Percentiles rank a stretch among this genome's conserved stretches.
phyloP scores from a whole-genome alignment of 2,329 filamentous ascomycete genomes.

The Ilyonectria robusta region DNA sequence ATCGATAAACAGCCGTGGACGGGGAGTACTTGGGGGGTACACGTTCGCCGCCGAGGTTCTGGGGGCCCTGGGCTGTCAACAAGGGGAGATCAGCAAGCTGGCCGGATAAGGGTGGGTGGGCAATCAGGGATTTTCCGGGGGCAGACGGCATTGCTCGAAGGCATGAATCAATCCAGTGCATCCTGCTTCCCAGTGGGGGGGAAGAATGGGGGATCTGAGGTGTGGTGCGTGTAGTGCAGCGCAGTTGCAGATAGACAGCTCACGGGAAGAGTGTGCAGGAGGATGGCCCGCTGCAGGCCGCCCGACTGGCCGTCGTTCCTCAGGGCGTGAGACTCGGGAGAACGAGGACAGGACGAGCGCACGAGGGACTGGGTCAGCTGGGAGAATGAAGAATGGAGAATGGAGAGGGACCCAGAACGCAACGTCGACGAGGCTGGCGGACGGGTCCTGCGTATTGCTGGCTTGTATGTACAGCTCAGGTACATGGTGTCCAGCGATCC shows the following conservation, averaged over 20 bases:
- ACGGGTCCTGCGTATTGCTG: too few relatives aligned
- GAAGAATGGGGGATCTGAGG: conserved; percentile 13
- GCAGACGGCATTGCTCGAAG: neutral
- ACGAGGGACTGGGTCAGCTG: neutral
- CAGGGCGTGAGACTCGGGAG: conserved; percentile 32
- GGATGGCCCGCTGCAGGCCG: conserved; percentile 36
- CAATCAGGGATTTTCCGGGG: neutral
- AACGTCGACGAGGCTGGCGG: too few relatives aligned
- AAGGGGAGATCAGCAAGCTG: conserved; percentile 2
- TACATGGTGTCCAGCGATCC: conserved; percentile 11
- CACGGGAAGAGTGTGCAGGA: conserved; percentile 30
- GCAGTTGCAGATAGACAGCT: conserved; percentile 20
- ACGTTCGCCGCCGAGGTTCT: neutral
- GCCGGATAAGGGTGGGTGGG: neutral
- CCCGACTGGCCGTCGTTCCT: conserved; percentile 40
- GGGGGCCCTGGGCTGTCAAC: conserved; percentile 8
- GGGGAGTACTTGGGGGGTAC: conserved; percentile 7
- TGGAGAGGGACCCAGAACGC: too few relatives aligned
- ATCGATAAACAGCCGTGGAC: conserved; percentile 47
- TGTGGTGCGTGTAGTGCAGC: conserved; percentile 5
- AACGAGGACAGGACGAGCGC: neutral
- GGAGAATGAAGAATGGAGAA: too few relatives aligned
- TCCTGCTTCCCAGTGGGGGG: neutral
- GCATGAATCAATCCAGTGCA: conserved; percentile 7
- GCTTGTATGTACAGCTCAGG: conserved; percentile 41